phyloP scores from a whole-genome alignment of 2,329 filamentous ascomycete species.

The Massarina eburnea region DNA sequence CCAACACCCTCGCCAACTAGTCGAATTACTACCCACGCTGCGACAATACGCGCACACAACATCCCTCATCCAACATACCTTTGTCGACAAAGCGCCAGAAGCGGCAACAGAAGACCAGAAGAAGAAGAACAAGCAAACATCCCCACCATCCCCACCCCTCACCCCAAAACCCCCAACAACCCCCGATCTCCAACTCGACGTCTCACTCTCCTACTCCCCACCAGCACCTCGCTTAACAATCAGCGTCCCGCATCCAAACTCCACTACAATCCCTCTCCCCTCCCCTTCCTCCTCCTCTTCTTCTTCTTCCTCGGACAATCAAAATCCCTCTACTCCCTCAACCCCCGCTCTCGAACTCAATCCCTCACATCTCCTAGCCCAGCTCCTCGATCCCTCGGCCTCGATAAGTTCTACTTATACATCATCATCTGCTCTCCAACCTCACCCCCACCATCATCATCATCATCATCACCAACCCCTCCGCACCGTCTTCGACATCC shows the following conservation, averaged over 20 bases:
- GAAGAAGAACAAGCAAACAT: constrained; percentile 8
- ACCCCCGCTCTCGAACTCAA: constrained; percentile 17
- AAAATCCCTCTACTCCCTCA: constrained; percentile 6
- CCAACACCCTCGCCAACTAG: constrained; percentile 73
- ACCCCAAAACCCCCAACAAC: constrained; percentile 12
- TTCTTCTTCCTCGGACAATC: background rate
- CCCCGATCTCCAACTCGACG: constrained; percentile 26
- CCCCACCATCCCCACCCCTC: constrained; percentile 16
- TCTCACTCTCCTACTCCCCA: constrained; percentile 32
- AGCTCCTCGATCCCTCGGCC: constrained; percentile 3
- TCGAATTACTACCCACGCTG: constrained; percentile 69
- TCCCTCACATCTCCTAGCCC: constrained; percentile 11
- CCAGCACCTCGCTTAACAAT: constrained; percentile 36
- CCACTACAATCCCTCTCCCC: constrained; percentile 10
- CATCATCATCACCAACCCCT: constrained; percentile 39
- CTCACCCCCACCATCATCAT: constrained; percentile 14
- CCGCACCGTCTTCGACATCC: constrained; percentile 61
- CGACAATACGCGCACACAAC: constrained; percentile 75
- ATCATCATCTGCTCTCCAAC: background rate
- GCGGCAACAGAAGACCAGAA: background rate
- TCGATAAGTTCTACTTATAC: background rate
- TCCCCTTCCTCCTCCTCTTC: constrained; percentile 21
- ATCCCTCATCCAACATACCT: constrained; percentile 64
- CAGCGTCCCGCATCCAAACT: constrained; percentile 31
- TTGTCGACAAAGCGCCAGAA: constrained; percentile 37